Conservation (phyloP, 1,284 basidiomycete species). For the Coniferiporia weirii region DNA sequence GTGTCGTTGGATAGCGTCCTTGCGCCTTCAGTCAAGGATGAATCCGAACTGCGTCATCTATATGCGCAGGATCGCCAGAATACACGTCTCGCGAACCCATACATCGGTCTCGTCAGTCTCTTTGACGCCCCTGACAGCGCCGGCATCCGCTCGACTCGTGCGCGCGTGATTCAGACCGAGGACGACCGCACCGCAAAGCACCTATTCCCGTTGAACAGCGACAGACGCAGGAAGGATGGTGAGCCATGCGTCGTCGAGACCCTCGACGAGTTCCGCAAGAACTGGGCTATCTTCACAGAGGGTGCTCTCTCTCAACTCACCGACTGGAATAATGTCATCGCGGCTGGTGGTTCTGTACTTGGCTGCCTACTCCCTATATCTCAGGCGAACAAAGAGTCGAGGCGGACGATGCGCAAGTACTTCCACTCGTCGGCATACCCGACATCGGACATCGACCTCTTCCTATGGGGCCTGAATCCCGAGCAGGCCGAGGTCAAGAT, state of each 20-base stretch:
- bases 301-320: constrained; percentile 19
- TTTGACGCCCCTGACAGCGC: constrained; percentile 41
- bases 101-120: constrained; percentile 53
- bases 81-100: constrained; percentile 36
- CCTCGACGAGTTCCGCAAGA: constrained; percentile 19
- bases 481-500: constrained; percentile 57
- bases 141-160: constrained; percentile 37
- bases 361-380: constrained; percentile 49
- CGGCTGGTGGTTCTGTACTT: constrained; percentile 52
- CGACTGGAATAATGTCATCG: constrained; percentile 37
- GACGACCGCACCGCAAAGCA: constrained; percentile 37
- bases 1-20: constrained; percentile 39
- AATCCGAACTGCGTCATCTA: constrained; percentile 46
- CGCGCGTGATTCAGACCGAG: constrained; percentile 35
- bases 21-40: constrained; percentile 47
- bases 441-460: constrained; percentile 58
- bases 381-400: constrained; percentile 41
- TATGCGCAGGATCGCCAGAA: constrained; percentile 49
- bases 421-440: constrained; percentile 50
- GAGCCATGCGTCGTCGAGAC: constrained; percentile 16
- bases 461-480: constrained; percentile 52
- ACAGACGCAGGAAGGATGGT: constrained; percentile 37
- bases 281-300: constrained; percentile 21
- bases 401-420: constrained; percentile 48
- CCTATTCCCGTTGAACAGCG: constrained; percentile 39